Percentiles rank a stretch among this genome's conserved stretches.
Evolutionary conservation across 495 filamentous ascomycete genomes (phyloP).

Genomic region (Aspergillus coremiiformis): DNA sequence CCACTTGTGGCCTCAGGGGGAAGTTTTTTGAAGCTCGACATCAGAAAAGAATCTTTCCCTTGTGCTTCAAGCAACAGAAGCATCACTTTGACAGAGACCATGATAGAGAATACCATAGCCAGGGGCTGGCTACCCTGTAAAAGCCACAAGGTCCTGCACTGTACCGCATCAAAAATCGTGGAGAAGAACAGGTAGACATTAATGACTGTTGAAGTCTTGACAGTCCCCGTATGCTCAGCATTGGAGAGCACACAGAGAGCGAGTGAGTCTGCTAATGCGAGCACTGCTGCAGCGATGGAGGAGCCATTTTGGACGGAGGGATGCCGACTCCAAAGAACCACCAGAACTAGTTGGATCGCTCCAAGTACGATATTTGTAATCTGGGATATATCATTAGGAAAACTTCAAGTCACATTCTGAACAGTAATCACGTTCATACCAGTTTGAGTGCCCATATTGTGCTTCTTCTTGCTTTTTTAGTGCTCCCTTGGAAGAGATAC

Average conservation of each 20-base stretch:
- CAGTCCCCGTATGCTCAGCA: neutral
- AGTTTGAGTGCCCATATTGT: neutral
- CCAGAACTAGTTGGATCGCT: neutral
- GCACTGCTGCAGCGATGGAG: neutral
- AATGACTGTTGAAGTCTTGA: neutral
- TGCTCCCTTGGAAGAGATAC: neutral
- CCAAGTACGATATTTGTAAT: neutral
- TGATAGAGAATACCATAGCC: neutral
- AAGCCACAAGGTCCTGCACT: conserved; percentile 2
- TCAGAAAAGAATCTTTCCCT: conserved; percentile 43
- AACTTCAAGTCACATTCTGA: neutral
- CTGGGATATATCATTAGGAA: neutral
- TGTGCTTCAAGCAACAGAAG: conserved; percentile 42
- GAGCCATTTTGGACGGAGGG: neutral
- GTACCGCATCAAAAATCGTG: neutral
- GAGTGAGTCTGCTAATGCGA: neutral
- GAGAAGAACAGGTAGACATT: neutral
- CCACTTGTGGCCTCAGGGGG: conserved; percentile 48
- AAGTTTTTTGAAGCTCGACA: conserved; percentile 24
- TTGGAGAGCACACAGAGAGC: neutral
- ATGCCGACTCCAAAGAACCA: neutral
- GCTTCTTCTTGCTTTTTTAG: neutral
- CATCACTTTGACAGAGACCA: conserved; percentile 28
- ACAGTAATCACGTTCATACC: neutral
- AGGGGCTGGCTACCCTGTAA: neutral